Evolutionary conservation across 2,329 filamentous ascomycete species (phyloP).

Genomic region (Onygenales sp.): DNA sequence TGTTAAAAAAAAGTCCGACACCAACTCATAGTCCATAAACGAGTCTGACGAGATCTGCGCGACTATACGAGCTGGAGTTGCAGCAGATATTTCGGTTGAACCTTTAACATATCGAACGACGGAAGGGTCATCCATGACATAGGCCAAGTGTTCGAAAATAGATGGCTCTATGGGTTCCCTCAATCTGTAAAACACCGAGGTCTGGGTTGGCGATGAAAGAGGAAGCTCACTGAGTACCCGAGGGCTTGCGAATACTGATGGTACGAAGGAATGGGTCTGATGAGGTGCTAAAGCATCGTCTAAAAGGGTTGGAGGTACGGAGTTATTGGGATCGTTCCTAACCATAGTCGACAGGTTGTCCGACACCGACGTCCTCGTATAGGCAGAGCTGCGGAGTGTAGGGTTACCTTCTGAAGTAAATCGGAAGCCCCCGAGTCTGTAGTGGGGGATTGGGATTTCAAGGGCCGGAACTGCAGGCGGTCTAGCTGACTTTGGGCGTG

Average conservation of each 20-base stretch:
- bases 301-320: slow-evolving; percentile 17
- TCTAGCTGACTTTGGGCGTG: slow-evolving; percentile 56
- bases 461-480: slow-evolving; percentile 49
- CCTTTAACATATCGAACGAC: slow-evolving; percentile 72
- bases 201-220: slow-evolving; percentile 26
- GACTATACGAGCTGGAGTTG: slow-evolving; percentile 81
- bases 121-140: slow-evolving; percentile 69
- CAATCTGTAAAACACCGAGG: slow-evolving; percentile 34
- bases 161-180: slow-evolving; percentile 53
- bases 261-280: slow-evolving; percentile 24
- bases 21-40: slow-evolving; percentile 91
- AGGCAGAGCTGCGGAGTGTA: slow-evolving; percentile 70
- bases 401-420: slow-evolving; percentile 71
- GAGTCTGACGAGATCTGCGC: slow-evolving; percentile 93
- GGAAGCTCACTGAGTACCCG: slow-evolving; percentile 22
- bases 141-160: slow-evolving; percentile 74
- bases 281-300: slow-evolving; percentile 24
- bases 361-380: slow-evolving; percentile 54
- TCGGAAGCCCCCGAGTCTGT: slow-evolving; percentile 69
- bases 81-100: slow-evolving; percentile 70
- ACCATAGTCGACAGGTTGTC: slow-evolving; percentile 60
- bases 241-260: slow-evolving; percentile 27
- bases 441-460: slow-evolving; percentile 71
- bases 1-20: slow-evolving; percentile 96
- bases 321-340: slow-evolving; percentile 19